Base-by-base conservation (phyloP, 768 basidiomycete genomes). In the Neoboletus subvelutipes region DNA sequence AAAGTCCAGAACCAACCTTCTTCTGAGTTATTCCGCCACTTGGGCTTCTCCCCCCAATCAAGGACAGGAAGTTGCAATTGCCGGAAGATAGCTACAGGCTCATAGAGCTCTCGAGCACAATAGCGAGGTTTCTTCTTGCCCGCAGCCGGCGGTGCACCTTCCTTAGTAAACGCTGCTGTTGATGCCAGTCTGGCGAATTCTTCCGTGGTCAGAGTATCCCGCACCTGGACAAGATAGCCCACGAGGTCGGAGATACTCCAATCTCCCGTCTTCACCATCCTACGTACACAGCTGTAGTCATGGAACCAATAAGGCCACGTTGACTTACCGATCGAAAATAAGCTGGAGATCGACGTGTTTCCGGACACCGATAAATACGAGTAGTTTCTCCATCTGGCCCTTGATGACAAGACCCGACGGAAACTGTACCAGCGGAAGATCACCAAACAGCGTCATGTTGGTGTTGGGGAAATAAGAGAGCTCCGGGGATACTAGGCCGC, bases 281-380 rank as follows among this genome's bases (percentile, higher is more conserved):
- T 92, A 58, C 5, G 49, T 5, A 47, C 10, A 33, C 11, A 2
- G 17, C 4, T 41, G 54, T 36, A 60, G 34, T 33, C 22, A 33
- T 22, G 37, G 29, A 41, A 41, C 51, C 33, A 60, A 48, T 20
- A 10, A 48, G 42, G 18, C 45, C 41, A 31, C n/a, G 11, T 41
- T 11, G 2, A 62, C 77, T 48, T 52, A 90, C 87, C 94, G 80
- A 52, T 88, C 83, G 67, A 99, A 99, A n/a, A 99, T 81, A 3
- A 97, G 77, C 69, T 98, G 94, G 2, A 98, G 78, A 57, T 98
- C 91, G 8, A 98, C 93, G 60, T 95, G 94, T 67, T 86, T 92
- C 18, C 93, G 83, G 12, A 98, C 92, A 12, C 94, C 96, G 0
- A 98, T 74, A 2, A 80, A 81, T 29, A 82, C 76, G 7, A 94